phyloP scores from a whole-genome alignment of 208 protist genomes.

The Trypanosomatidae sp. region DNA sequence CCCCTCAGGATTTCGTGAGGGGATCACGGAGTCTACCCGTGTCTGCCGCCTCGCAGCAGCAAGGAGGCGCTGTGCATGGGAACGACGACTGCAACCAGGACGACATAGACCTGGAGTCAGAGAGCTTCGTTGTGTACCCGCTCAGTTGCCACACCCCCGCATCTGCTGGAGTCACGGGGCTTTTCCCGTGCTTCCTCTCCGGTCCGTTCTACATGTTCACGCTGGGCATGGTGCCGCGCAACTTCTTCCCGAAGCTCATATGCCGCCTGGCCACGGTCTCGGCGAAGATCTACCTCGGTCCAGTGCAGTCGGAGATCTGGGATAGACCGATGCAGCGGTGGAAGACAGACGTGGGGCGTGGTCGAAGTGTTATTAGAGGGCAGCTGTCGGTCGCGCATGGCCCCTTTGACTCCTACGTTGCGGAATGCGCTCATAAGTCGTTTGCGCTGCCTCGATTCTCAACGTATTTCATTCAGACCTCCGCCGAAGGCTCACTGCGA shows the following conservation, averaged over 20 bases:
- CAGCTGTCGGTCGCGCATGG: neutral
- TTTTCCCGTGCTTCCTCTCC: slow-evolving; percentile 60
- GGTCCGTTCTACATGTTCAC: slow-evolving; percentile 85
- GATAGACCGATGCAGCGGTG: neutral
- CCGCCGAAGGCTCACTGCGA: slow-evolving; percentile 5
- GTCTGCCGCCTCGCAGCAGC: neutral
- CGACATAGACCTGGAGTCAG: slow-evolving; percentile 9
- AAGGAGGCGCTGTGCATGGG: neutral
- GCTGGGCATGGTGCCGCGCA: slow-evolving; percentile 66
- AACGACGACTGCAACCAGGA: neutral
- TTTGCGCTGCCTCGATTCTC: slow-evolving; percentile 17
- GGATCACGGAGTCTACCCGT: neutral
- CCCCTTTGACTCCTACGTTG: slow-evolving; percentile 10
- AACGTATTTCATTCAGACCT: neutral
- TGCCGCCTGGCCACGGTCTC: slow-evolving; percentile 45
- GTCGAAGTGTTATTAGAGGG: neutral
- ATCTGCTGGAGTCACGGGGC: slow-evolving; percentile 51
- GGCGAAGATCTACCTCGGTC: slow-evolving; percentile 62
- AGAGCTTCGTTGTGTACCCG: slow-evolving; percentile 72
- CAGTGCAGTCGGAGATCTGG: slow-evolving; percentile 27
- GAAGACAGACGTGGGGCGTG: neutral
- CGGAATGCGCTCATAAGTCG: neutral
- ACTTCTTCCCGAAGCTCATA: slow-evolving; percentile 77
- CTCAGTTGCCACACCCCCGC: slow-evolving; percentile 43
- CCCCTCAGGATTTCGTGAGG: neutral